These are phyloP conservation scores for Candida quercuum DNA, from an alignment of 805 yeast species.

Conservation along the genomic window DNA sequence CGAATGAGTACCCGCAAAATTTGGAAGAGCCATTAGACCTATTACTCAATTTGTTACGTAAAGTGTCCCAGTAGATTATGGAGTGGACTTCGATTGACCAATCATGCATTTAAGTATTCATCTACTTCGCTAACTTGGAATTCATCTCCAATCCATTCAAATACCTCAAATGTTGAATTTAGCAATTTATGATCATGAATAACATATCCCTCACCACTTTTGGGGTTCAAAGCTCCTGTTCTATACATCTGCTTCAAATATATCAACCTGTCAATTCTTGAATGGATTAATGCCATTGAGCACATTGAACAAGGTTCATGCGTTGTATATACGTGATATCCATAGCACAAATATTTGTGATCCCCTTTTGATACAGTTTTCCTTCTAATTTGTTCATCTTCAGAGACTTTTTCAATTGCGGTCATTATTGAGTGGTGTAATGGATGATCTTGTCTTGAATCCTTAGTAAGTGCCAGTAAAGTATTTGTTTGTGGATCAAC, in stretches of 20 bases:
- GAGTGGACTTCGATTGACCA: too few species aligned
- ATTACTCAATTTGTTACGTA: slow-evolving; percentile 10
- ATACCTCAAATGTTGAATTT: slow-evolving; percentile 85
- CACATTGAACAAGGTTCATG: slow-evolving; percentile 98
- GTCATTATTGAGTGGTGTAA: slow-evolving; percentile 71
- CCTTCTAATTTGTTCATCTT: slow-evolving; percentile 40
- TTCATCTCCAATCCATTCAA: slow-evolving; percentile 57
- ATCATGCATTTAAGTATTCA: slow-evolving; percentile 18
- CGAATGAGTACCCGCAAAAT: not conserved
- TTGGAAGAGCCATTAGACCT: slow-evolving; percentile 11
- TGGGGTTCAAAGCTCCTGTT: slow-evolving; percentile 52
- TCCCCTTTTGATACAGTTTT: slow-evolving; percentile 4
- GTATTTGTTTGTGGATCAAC: slow-evolving; percentile 48
- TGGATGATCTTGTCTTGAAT: slow-evolving; percentile 43
- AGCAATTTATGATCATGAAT: slow-evolving; percentile 70
- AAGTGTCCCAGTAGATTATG: too few species aligned
- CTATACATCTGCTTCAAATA: slow-evolving; percentile 44
- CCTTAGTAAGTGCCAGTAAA: slow-evolving; percentile 35
- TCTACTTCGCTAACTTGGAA: slow-evolving; percentile 20
- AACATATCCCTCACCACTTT: slow-evolving; percentile 62
- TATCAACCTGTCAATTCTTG: slow-evolving; percentile 67
- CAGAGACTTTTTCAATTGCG: slow-evolving; percentile 63
- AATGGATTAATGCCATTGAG: slow-evolving; percentile 91
- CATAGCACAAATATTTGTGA: slow-evolving; percentile 61
- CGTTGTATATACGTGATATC: slow-evolving; percentile 75